Conservation (phyloP, 495 filamentous ascomycete genomes). For the Penicillium chermesinum region DNA sequence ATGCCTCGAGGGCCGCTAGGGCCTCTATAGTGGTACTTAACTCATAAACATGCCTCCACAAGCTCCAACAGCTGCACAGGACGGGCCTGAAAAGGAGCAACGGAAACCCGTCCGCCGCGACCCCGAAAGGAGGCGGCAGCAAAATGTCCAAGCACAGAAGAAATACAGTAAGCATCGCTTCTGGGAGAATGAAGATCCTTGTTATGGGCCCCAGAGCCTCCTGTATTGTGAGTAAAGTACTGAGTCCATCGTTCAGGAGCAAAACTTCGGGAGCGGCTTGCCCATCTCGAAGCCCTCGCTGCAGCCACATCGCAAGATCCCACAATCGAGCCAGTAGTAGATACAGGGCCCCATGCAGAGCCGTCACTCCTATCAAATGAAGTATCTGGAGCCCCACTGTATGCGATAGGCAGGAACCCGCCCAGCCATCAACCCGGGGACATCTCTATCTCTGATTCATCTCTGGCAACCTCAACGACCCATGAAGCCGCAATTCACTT, state of each 20-base stretch:
- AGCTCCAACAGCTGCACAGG: background rate
- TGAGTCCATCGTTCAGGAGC: background rate
- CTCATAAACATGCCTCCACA: background rate
- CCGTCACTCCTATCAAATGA: no score
- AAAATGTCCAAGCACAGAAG: slow-evolving; percentile 27
- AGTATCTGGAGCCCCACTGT: background rate
- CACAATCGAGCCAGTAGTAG: background rate
- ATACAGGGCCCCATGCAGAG: background rate
- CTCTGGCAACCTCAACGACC: no score
- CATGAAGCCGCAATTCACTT: background rate
- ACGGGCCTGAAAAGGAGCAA: slow-evolving; percentile 6
- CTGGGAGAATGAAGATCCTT: background rate
- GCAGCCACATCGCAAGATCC: background rate
- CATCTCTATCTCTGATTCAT: no score
- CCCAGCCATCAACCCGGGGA: no score
- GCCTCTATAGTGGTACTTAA: no score
- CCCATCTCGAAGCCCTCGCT: slow-evolving; percentile 1
- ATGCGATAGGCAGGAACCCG: no score
- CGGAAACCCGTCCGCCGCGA: slow-evolving; percentile 26
- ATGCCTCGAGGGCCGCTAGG: no score
- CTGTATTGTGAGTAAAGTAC: background rate
- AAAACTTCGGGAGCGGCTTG: background rate
- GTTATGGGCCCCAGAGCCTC: background rate
- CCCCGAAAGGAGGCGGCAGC: slow-evolving; percentile 26
- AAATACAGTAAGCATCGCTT: slow-evolving; percentile 22